Percentiles rank a stretch among this genome's conserved stretches.
Conservation (phyloP, 116 monocot genomes). For the Thalassia testudinum region DNA sequence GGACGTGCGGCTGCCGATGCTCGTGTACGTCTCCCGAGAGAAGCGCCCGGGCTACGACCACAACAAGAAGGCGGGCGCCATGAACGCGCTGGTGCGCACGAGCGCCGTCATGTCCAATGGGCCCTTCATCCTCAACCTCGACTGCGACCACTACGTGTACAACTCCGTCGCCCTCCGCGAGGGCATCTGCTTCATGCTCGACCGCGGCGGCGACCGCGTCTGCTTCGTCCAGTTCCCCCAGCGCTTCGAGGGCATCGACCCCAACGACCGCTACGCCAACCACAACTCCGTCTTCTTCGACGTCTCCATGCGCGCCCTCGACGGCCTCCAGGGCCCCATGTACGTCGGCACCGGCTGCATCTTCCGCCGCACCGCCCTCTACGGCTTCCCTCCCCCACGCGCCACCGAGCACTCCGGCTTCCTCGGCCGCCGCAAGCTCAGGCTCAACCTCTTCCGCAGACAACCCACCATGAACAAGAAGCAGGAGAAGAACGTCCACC, state of each 20-base stretch:
- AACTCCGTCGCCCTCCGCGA: conserved; percentile 73
- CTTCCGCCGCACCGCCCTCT: conserved; percentile 78
- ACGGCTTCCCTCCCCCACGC: conserved; percentile 72
- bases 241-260: conserved; percentile 91
- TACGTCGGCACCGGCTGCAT: conserved; percentile 96
- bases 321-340: conserved; percentile 93
- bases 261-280: conserved; percentile 83
- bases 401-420: conserved; percentile 80
- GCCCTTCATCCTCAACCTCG: conserved; percentile 86
- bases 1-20: conserved; percentile 80
- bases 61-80: conserved; percentile 99
- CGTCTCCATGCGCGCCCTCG: conserved; percentile 89
- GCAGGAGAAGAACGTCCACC: conserved; percentile 21
- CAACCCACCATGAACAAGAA: conserved; percentile 74
- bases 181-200: conserved; percentile 98
- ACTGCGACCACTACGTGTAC: conserved; percentile 93
- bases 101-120: conserved; percentile 96
- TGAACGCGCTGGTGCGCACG: conserved; percentile 85
- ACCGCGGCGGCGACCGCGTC: conserved; percentile 79
- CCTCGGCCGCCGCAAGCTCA: conserved; percentile 73
- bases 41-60: conserved; percentile 92
- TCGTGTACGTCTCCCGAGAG: conserved; percentile 88
- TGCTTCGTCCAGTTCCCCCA: conserved; percentile 96
- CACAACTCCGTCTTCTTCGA: conserved; percentile 98
- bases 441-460: conserved; percentile 21